Evolutionary conservation across 257 asterid genomes (phyloP).

Genomic region (Capsicum pubescens): DNA sequence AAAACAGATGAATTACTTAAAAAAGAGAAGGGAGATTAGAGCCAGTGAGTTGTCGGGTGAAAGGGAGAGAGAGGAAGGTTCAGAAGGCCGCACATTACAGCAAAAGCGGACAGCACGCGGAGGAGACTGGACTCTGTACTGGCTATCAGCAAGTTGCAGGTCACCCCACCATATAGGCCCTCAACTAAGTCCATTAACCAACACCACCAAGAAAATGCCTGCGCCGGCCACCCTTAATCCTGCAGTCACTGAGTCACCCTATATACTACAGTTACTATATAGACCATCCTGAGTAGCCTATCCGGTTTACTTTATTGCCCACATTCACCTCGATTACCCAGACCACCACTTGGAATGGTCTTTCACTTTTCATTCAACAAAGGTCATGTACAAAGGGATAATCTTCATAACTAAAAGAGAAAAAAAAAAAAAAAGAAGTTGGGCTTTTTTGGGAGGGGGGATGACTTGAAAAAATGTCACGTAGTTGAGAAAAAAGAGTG

Average conservation of each 20-base stretch:
- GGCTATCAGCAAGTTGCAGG: background rate
- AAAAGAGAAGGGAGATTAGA: background rate
- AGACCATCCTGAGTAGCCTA: background rate
- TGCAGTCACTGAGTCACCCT: background rate
- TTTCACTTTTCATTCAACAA: too few species aligned
- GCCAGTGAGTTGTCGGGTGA: slow-evolving; percentile 43
- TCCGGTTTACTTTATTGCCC: slow-evolving; percentile 1
- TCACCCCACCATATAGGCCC: background rate
- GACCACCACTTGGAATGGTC: background rate
- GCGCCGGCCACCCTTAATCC: slow-evolving; percentile 26
- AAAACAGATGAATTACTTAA: too few species aligned
- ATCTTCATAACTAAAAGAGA: too few species aligned
- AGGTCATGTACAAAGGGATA: too few species aligned
- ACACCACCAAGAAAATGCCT: background rate
- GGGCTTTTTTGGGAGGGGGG: too few species aligned
- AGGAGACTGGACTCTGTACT: slow-evolving; percentile 5
- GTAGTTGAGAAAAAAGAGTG: too few species aligned
- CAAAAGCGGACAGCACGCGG: slow-evolving; percentile 51
- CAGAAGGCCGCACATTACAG: slow-evolving; percentile 47
- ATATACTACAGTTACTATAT: background rate
- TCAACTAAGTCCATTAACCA: too few species aligned
- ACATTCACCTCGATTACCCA: slow-evolving; percentile 20
- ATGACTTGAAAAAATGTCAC: too few species aligned
- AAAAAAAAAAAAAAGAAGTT: too few species aligned
- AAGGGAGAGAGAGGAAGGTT: slow-evolving; percentile 36